A percentile compares a stretch with the other conserved stretches of the same genome.
Conservation (phyloP, 176 grass and related monocot species). For the Pharus latifolius region DNA sequence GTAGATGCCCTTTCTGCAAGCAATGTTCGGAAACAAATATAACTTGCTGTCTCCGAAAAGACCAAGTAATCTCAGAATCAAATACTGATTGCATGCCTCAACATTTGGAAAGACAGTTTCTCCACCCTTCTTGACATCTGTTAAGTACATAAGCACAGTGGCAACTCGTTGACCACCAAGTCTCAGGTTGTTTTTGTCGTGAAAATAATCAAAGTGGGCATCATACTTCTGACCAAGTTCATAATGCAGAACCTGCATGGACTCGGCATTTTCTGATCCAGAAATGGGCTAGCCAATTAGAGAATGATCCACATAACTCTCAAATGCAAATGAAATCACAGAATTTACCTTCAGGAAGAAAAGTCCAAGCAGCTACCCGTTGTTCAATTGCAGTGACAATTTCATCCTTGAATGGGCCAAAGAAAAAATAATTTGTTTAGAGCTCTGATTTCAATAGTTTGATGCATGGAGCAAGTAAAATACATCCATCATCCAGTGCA, state of each 20-base stretch:
- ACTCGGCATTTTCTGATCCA: conserved; percentile 57
- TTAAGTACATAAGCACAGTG: conserved; percentile 78
- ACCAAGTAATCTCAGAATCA: neutral
- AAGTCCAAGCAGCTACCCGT: conserved; percentile 68
- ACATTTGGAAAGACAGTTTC: conserved; percentile 79
- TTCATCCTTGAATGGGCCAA: conserved; percentile 37
- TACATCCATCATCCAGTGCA: neutral
- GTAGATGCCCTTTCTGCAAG: conserved; percentile 45
- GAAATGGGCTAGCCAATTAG: neutral
- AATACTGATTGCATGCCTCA: conserved; percentile 15
- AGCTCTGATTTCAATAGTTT: neutral
- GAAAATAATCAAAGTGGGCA: conserved; percentile 74
- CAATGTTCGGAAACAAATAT: neutral
- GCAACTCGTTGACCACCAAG: conserved; percentile 68
- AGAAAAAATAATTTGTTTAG: neutral
- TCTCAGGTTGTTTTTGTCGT: conserved; percentile 44
- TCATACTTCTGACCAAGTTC: conserved; percentile 68
- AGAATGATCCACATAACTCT: neutral
- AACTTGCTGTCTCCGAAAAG: neutral
- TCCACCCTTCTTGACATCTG: conserved; percentile 60
- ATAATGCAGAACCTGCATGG: conserved; percentile 58
- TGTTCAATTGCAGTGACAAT: conserved; percentile 44
- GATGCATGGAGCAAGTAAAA: neutral
- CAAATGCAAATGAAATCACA: neutral
- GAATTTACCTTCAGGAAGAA: conserved; percentile 63